Conservation (phyloP, 768 basidiomycete genomes). For the Amanita brunnescens region DNA sequence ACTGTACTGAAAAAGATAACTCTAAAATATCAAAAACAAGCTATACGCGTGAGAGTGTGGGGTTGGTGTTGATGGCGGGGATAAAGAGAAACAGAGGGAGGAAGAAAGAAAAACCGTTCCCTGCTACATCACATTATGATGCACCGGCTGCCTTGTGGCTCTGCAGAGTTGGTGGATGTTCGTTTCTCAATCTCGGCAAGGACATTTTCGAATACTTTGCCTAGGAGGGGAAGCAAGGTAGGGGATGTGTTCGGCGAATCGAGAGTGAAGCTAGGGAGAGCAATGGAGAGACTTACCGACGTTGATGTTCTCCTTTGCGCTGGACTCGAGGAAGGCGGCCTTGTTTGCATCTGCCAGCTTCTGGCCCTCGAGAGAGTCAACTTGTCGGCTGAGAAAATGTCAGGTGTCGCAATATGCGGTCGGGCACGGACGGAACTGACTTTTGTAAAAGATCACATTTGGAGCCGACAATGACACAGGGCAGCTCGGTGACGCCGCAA, state of each 20-base stretch:
- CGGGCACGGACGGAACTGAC: constrained; percentile 34
- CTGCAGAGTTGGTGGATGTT: constrained; percentile 40
- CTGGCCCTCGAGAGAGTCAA: constrained; percentile 64
- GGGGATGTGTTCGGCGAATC: constrained; percentile 2
- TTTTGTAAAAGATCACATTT: constrained; percentile 76
- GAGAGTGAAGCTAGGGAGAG: not conserved
- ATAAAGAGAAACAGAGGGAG: too few species aligned
- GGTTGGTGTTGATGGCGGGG: too few species aligned
- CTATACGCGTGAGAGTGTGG: too few species aligned
- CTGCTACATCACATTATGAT: constrained; percentile 27
- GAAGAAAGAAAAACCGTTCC: too few species aligned
- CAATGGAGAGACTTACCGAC: constrained; percentile 56
- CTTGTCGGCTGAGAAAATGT: constrained; percentile 47
- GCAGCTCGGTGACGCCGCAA: constrained; percentile 77
- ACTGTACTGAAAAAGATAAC: not conserved
- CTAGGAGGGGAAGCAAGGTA: constrained; percentile 25
- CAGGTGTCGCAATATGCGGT: constrained; percentile 13
- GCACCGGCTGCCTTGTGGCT: constrained; percentile 29
- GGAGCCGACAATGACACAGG: constrained; percentile 91
- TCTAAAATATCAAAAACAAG: not conserved
- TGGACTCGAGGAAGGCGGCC: constrained; percentile 82
- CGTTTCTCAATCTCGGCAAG: constrained; percentile 77
- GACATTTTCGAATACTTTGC: constrained; percentile 78
- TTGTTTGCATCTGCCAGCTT: constrained; percentile 62
- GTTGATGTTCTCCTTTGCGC: constrained; percentile 80